These are phyloP conservation scores for Perilla frutescens DNA, from an alignment of 257 asterid species.

Conservation along the genomic window DNA sequence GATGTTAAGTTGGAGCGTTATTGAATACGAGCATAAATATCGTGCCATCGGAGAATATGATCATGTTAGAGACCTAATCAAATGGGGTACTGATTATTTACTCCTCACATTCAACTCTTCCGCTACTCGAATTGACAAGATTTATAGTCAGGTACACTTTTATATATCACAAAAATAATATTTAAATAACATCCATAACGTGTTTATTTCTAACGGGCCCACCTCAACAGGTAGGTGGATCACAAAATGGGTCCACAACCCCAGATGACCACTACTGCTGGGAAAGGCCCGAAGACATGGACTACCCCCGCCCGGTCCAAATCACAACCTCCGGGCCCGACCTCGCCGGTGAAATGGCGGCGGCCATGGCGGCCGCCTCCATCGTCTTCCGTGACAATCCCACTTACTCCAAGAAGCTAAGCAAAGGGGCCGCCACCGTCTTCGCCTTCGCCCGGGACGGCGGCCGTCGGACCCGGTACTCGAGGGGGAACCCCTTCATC, in stretches of 20 bases:
- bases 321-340: constrained; percentile 63
- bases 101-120: constrained; percentile 82
- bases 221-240: constrained; percentile 65
- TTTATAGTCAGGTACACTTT: constrained; percentile 65
- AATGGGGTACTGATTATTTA: constrained; percentile 92
- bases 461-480: constrained; percentile 48
- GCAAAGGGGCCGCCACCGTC: constrained; percentile 58
- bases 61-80: constrained; percentile 69
- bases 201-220: neutral
- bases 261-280: constrained; percentile 95
- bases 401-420: constrained; percentile 58
- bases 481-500: constrained; percentile 56
- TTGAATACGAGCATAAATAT: constrained; percentile 83
- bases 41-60: constrained; percentile 74
- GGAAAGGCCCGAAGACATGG: constrained; percentile 89
- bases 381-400: constrained; percentile 69
- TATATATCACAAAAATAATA: neutral
- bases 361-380: constrained; percentile 87
- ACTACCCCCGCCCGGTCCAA: constrained; percentile 61
- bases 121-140: constrained; percentile 64
- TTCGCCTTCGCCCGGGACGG: constrained; percentile 63
- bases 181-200: no score
- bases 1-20: constrained; percentile 91
- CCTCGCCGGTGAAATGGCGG: constrained; percentile 85
- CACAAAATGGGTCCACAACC: constrained; percentile 56